These are phyloP conservation scores for Lipomyces mesembrius DNA, from an alignment of 805 yeast genomes.

Conservation along the genomic window DNA sequence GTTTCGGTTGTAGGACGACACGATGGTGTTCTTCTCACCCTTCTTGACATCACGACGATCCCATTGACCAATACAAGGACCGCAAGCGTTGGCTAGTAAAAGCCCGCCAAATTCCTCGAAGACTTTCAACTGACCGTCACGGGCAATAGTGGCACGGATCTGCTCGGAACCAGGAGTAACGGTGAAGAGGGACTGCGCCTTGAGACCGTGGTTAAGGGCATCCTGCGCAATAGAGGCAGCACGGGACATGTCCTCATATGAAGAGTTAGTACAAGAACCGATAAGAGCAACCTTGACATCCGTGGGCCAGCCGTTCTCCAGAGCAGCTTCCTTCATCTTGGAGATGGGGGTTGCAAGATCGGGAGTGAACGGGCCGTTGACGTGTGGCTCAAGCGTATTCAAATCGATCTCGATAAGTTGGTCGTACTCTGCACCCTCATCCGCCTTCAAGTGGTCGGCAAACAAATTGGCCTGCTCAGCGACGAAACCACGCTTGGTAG, in stretches of 20 bases:
- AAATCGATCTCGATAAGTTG: slow-evolving; percentile 89
- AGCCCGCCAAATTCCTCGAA: slow-evolving; percentile 88
- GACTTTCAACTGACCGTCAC: slow-evolving; percentile 85
- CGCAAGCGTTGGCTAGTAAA: slow-evolving; percentile 97
- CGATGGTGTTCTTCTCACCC: slow-evolving; percentile 75
- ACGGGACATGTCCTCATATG: slow-evolving; percentile 97
- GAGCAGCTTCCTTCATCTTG: slow-evolving; percentile 71
- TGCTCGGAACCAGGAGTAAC: slow-evolving; percentile 99
- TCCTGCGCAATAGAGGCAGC: slow-evolving; percentile 88
- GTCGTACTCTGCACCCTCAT: slow-evolving; percentile 87
- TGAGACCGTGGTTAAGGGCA: slow-evolving; percentile 83
- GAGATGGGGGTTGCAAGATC: slow-evolving; percentile 94
- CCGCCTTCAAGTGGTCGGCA: slow-evolving; percentile 73
- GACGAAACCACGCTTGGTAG: slow-evolving; percentile 82
- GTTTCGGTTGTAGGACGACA: slow-evolving; percentile 96
- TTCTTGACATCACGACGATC: slow-evolving; percentile 73
- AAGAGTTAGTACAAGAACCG: slow-evolving; percentile 98
- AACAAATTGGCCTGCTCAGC: slow-evolving; percentile 77
- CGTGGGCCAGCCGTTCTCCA: slow-evolving; percentile 81
- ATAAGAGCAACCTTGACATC: slow-evolving; percentile 89
- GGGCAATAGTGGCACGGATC: slow-evolving; percentile 93
- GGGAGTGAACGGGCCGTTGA: slow-evolving; percentile 98
- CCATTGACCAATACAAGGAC: slow-evolving; percentile 99
- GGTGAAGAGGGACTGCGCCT: slow-evolving; percentile 88
- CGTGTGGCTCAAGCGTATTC: slow-evolving; percentile 85